phyloP scores from a whole-genome alignment of 2,329 filamentous ascomycete species.

The Pochonia chlamydosporia region DNA sequence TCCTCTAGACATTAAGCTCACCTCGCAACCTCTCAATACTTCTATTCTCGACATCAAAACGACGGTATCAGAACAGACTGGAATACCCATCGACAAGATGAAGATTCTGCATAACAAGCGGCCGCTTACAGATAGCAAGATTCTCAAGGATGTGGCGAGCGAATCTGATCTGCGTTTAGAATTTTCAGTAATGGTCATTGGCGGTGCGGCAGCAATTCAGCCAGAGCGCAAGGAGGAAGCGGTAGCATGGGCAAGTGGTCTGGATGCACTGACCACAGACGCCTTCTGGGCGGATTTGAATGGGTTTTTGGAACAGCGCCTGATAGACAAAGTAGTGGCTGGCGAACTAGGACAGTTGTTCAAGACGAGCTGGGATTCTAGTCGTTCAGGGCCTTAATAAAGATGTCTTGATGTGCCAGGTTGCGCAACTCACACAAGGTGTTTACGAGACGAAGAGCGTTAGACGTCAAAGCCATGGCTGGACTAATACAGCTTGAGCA shows the following conservation, averaged over 20 bases:
- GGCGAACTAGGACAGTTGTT: constrained; percentile 63
- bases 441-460: too few relatives aligned
- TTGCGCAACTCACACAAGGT: too few relatives aligned
- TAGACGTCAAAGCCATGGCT: too few relatives aligned
- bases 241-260: constrained; percentile 33
- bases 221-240: constrained; percentile 30
- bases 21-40: constrained; percentile 58
- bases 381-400: constrained; percentile 22
- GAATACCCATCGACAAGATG: constrained; percentile 69
- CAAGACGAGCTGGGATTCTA: constrained; percentile 61
- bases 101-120: constrained; percentile 85
- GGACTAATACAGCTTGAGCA: too few relatives aligned
- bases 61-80: constrained; percentile 56
- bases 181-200: constrained; percentile 83
- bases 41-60: constrained; percentile 76
- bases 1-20: constrained; percentile 60
- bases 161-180: constrained; percentile 52
- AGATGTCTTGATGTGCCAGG: not conserved
- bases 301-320: constrained; percentile 71
- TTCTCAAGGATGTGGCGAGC: constrained; percentile 65
- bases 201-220: constrained; percentile 49
- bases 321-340: constrained; percentile 64
- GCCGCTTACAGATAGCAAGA: constrained; percentile 71
- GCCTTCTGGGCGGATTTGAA: constrained; percentile 85
- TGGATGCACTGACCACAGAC: constrained; percentile 59